Evolutionary conservation across 305 asterid genomes (phyloP).

Genomic region (Solanum chacoense): DNA sequence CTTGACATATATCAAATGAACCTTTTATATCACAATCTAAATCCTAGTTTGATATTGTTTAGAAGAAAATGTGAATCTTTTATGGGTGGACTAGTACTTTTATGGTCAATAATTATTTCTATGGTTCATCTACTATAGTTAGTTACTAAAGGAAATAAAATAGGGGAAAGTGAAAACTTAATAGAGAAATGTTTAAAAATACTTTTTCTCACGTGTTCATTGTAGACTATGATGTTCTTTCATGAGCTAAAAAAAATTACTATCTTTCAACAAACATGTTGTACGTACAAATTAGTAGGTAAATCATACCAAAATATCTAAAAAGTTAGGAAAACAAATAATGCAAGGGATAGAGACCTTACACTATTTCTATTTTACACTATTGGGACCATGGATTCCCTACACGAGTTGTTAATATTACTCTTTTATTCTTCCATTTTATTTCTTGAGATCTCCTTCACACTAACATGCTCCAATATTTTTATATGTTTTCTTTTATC

Average conservation of each 20-base stretch:
- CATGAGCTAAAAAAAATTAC: not conserved
- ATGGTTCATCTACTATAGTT: not conserved
- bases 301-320: not conserved
- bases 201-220: not conserved
- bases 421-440: not conserved
- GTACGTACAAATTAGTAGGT: not conserved
- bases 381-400: not conserved
- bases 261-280: not conserved
- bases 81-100: not conserved
- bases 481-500: not conserved
- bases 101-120: not conserved
- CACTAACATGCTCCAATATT: not conserved
- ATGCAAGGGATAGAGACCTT: not conserved
- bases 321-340: not conserved
- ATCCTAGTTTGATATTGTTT: not conserved
- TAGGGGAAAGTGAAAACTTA: not conserved
- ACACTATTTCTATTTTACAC: not conserved
- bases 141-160: not conserved
- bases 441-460: not conserved
- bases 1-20: not conserved
- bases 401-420: not conserved
- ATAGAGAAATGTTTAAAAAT: not conserved
- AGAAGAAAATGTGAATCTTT: not conserved
- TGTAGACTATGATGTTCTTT: not conserved
- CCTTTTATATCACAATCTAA: not conserved